Conservation (phyloP, 2,329 filamentous ascomycete species). For the Chalaropsis thielavioides region DNA sequence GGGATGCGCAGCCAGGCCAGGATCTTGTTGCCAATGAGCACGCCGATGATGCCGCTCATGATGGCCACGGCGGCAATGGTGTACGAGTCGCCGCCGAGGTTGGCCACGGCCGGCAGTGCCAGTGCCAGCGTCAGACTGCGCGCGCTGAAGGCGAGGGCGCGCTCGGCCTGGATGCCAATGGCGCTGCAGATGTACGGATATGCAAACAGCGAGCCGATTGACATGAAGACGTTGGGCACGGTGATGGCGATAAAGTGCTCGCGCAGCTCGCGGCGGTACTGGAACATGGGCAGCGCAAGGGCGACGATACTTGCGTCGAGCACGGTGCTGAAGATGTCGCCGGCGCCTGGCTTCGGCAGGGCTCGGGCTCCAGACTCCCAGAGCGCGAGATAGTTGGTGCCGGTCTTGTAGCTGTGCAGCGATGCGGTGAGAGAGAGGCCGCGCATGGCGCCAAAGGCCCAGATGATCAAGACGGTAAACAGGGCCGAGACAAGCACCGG, state of each 20-base stretch:
- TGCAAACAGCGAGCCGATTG: constrained; percentile 39
- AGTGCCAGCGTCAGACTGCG: constrained; percentile 45
- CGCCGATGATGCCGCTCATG: constrained; percentile 44
- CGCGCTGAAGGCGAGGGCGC: constrained; percentile 41
- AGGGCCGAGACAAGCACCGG: constrained; percentile 43
- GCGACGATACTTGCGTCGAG: constrained; percentile 45
- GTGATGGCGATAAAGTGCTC: constrained; percentile 40
- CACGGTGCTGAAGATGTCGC: constrained; percentile 39
- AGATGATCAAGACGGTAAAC: constrained; percentile 38
- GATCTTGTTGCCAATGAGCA: constrained; percentile 37
- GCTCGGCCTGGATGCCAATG: constrained; percentile 38
- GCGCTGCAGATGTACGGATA: constrained; percentile 42
- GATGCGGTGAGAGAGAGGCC: constrained; percentile 29
- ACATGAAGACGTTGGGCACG: constrained; percentile 37
- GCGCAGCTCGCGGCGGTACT: constrained; percentile 41
- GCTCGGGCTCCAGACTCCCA: constrained; percentile 22
- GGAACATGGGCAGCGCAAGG: constrained; percentile 46
- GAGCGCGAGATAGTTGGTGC: constrained; percentile 40
- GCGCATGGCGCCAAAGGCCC: constrained; percentile 35
- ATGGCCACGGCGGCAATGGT: constrained; percentile 43
- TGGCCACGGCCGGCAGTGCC: constrained; percentile 41
- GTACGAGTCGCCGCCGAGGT: constrained; percentile 42
- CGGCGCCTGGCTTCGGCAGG: constrained; percentile 34
- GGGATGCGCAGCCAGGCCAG: constrained; percentile 37
- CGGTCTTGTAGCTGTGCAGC: constrained; percentile 36